These are phyloP conservation scores for Tieghemostelium lacteum DNA, from an alignment of 78 protist genomes.

Conservation along the genomic window DNA sequence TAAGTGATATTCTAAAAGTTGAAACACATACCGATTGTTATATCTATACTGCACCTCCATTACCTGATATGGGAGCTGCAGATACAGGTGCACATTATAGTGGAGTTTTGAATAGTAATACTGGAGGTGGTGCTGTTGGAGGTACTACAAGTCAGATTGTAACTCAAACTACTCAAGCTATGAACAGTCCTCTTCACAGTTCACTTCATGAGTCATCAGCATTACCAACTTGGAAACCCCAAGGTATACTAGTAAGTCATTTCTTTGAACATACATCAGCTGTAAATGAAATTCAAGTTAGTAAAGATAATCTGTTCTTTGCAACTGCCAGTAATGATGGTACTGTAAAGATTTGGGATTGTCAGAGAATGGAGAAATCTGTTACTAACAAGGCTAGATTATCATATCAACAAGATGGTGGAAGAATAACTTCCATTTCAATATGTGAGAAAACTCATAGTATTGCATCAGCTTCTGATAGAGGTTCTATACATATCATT, in stretches of 20 bases:
- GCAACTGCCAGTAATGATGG: slow-evolving; percentile 87
- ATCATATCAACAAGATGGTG: slow-evolving; percentile 77
- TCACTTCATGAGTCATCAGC: neutral
- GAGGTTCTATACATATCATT: slow-evolving; percentile 77
- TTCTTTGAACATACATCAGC: slow-evolving; percentile 82
- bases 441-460: slow-evolving; percentile 79
- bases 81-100: neutral
- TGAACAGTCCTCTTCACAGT: neutral
- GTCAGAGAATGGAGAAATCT: slow-evolving; percentile 78
- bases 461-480: slow-evolving; percentile 67
- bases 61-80: slow-evolving; percentile 47
- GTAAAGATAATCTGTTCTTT: slow-evolving; percentile 82
- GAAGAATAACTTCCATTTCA: slow-evolving; percentile 75
- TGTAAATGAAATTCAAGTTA: slow-evolving; percentile 83
- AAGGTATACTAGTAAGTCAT: slow-evolving; percentile 82
- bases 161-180: neutral
- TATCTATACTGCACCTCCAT: slow-evolving; percentile 30
- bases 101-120: neutral
- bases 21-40: slow-evolving; percentile 31
- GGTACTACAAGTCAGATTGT: neutral
- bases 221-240: slow-evolving; percentile 76
- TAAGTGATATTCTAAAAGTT: slow-evolving; percentile 6
- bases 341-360: slow-evolving; percentile 88
- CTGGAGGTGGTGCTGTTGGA: neutral
- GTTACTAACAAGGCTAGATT: slow-evolving; percentile 81